Evolutionary conservation across 441 rosid species (phyloP).

Genomic region (Kokia cookei): DNA sequence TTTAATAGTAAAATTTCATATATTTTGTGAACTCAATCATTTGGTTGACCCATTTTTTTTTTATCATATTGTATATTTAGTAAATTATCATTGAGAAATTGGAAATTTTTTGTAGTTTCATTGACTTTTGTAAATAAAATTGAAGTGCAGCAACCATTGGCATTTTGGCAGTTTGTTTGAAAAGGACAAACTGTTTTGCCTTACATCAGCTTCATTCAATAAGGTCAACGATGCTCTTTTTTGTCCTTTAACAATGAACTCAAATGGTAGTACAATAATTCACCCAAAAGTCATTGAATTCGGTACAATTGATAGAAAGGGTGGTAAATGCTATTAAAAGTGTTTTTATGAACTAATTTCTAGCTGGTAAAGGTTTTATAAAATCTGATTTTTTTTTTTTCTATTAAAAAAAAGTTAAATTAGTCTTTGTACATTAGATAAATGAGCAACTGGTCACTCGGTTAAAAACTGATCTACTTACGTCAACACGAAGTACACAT

Average conservation of each 20-base stretch:
- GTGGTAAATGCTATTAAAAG: too few relatives aligned
- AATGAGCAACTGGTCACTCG: accelerated
- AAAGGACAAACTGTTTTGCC: not conserved
- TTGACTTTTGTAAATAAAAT: not conserved
- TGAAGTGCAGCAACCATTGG: not conserved
- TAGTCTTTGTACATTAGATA: too few relatives aligned
- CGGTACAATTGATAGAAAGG: not conserved
- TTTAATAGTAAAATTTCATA: not conserved
- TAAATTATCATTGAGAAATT: not conserved
- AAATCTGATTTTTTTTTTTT: accelerated
- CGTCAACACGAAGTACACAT: too few relatives aligned
- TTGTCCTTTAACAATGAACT: not conserved
- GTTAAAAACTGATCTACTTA: too few relatives aligned
- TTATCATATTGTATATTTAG: not conserved
- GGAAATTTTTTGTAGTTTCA: not conserved
- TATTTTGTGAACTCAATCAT: not conserved
- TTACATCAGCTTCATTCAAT: not conserved
- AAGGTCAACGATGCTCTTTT: not conserved
- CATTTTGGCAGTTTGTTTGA: not conserved
- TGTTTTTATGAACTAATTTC: too few relatives aligned
- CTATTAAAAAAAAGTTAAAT: too few relatives aligned
- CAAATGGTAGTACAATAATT: not conserved
- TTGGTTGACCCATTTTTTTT: not conserved
- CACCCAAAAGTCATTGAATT: not conserved
- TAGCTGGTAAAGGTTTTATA: too few relatives aligned